These are phyloP conservation scores for Lathyrus sativus DNA, from an alignment of 306 rosid genomes.

Conservation along the genomic window DNA sequence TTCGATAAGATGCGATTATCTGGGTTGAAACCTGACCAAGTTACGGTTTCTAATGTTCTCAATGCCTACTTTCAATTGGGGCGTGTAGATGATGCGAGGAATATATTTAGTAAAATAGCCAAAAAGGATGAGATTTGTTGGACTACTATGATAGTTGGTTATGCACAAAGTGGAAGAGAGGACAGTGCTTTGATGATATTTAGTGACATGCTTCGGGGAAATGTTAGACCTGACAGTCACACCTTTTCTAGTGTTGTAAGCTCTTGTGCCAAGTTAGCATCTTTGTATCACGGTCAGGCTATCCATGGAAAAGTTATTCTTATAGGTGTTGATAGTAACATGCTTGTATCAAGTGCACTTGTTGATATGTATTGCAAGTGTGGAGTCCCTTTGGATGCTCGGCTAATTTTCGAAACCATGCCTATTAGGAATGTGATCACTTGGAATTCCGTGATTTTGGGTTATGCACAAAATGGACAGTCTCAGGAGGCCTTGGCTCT, in stretches of 20 bases:
- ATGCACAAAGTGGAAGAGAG: conserved; percentile 49
- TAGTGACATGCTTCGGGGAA: conserved; percentile 48
- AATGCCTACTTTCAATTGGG: conserved; percentile 48
- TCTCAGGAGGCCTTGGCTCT: conserved; percentile 44
- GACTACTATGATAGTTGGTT: conserved; percentile 60
- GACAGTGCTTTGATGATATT: conserved; percentile 52
- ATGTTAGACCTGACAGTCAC: conserved; percentile 49
- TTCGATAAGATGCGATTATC: conserved; percentile 47
- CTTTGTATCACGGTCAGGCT: conserved; percentile 48
- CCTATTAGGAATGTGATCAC: conserved; percentile 41
- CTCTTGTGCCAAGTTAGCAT: conserved; percentile 59
- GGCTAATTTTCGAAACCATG: conserved; percentile 47
- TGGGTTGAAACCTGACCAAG: conserved; percentile 50
- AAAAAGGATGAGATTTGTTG: conserved; percentile 53
- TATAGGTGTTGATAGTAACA: conserved; percentile 45
- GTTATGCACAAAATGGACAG: conserved; percentile 56
- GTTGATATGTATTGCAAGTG: conserved; percentile 61
- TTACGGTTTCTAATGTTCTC: conserved; percentile 50
- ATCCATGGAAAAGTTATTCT: conserved; percentile 51
- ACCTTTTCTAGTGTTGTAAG: conserved; percentile 52
- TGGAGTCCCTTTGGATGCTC: conserved; percentile 57
- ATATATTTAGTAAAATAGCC: conserved; percentile 36
- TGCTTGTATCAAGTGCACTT: conserved; percentile 54
- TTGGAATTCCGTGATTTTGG: conserved; percentile 54
- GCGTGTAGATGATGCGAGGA: conserved; percentile 44